phyloP scores from a whole-genome alignment of 345 rosid genomes.

The Trapa bicornis region DNA sequence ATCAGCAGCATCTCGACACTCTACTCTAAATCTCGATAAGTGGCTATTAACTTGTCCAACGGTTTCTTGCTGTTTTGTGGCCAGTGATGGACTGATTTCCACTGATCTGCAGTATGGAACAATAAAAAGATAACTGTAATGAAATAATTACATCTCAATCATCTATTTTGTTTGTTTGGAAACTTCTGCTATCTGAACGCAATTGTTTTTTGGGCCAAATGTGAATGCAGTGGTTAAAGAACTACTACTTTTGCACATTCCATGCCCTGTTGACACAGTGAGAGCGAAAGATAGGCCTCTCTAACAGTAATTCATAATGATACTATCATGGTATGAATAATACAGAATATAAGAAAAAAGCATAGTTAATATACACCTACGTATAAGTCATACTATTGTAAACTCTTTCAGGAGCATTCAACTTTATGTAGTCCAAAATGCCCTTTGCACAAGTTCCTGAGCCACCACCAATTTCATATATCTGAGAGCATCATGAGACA shows the following conservation, averaged over 20 bases:
- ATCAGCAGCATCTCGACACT: slow-evolving; percentile 86
- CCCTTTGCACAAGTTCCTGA: slow-evolving; percentile 96
- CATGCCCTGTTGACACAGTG: background rate
- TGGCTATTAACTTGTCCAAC: slow-evolving; percentile 81
- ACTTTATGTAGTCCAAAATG: slow-evolving; percentile 88
- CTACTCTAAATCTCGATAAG: slow-evolving; percentile 68
- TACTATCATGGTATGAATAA: background rate
- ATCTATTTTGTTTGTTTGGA: background rate
- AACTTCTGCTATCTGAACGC: background rate
- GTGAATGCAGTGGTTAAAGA: background rate
- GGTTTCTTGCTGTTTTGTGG: slow-evolving; percentile 73
- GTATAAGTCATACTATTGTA: slow-evolving; percentile 79
- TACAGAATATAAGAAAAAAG: background rate
- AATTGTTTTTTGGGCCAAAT: background rate
- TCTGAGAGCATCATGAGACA: slow-evolving; percentile 26
- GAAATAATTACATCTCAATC: background rate
- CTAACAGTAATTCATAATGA: background rate
- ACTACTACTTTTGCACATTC: background rate
- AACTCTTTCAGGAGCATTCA: slow-evolving; percentile 83
- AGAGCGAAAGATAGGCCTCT: background rate
- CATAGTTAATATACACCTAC: slow-evolving; percentile 34
- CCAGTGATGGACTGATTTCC: slow-evolving; percentile 89
- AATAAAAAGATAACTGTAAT: background rate
- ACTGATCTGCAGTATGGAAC: slow-evolving; percentile 46
- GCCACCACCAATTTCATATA: slow-evolving; percentile 97